A percentile compares a stretch with the other conserved stretches of the same genome.
Evolutionary conservation across 305 asterid genomes (phyloP).

Genomic region (Fraxinus albicans): DNA sequence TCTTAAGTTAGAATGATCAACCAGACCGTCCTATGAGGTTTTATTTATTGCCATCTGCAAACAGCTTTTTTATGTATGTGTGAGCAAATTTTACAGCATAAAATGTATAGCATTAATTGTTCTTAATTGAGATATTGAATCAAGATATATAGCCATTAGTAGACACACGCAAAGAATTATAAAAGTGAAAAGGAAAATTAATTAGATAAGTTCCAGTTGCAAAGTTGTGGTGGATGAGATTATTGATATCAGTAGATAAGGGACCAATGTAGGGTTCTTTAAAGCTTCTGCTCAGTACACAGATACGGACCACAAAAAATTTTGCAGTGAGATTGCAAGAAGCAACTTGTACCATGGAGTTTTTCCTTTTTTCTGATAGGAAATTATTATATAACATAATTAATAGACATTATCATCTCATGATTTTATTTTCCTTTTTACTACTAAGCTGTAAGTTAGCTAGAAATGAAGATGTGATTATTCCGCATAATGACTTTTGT

Average conservation of each 20-base stretch:
- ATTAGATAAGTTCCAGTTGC: background rate
- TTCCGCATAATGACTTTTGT: background rate
- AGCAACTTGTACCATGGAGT: slow-evolving; percentile 24
- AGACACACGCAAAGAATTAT: background rate
- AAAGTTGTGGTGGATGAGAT: slow-evolving; percentile 36
- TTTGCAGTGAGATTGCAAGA: slow-evolving; percentile 49
- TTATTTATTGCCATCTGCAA: background rate
- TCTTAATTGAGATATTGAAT: background rate
- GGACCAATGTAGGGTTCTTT: slow-evolving; percentile 62
- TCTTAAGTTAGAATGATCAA: slow-evolving; percentile 30
- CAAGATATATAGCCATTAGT: background rate
- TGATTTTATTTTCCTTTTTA: background rate
- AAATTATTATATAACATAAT: background rate
- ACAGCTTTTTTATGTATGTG: background rate
- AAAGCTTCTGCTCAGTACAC: slow-evolving; percentile 61
- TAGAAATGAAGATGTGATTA: background rate
- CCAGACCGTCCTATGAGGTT: slow-evolving; percentile 51
- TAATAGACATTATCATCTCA: background rate
- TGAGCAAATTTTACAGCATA: slow-evolving; percentile 28
- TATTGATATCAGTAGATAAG: slow-evolving; percentile 45
- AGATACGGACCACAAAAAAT: slow-evolving; percentile 56
- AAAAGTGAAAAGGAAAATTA: background rate
- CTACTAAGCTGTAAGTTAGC: background rate
- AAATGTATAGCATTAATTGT: slow-evolving; percentile 18
- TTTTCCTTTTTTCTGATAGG: background rate